Evolutionary conservation across 2,329 filamentous ascomycete species (phyloP), one percentile per base, ranked within the genome.

Genomic region (Fusarium humuli): DNA sequence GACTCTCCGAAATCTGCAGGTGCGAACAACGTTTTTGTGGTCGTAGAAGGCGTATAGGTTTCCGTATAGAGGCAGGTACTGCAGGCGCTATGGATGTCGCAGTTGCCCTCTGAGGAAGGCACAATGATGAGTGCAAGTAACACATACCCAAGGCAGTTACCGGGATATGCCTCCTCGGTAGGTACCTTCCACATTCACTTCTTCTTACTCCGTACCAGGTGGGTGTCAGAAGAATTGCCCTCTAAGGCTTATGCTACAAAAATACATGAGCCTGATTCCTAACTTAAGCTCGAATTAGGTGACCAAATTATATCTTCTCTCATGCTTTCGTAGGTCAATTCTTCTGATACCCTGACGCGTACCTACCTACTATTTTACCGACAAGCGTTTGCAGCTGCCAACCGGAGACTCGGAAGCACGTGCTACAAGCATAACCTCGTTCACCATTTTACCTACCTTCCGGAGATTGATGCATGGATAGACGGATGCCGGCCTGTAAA

Each of bases 91-190:
- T 55, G 41, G 18, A 10, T 10, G 23, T 29, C 20, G 22, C 40
- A 50, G 7, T 56, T 65, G 25, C 60, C 60, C n/a, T 65, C 42
- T 65, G 32, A 34, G 52, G 20, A 65, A 59, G 60, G 60, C 40
- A 59, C 49, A 34, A 50, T 23, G 30, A 11, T 11, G 47, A 23
- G 20, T 13, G 32, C 20, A 47, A 29, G 27, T 23, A 61, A 13
- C 7, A 23, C 10, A 25, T 37, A 37, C 34, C 27, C 20, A 13
- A 34, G 25, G 42, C 45, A 18, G 27, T 34, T 30, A 57, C 58
- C 22, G 16, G 32, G 32, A 22, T 46, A 34, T 34, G 34, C 27
- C 29, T 56, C 30, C 16, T 48, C 61, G 22, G 59, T 34, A 22
- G 20, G 42, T 50, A 37, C 52, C 52, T 65, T 59, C 61, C 48